Evolutionary conservation across 805 yeast species (phyloP), one percentile per base, ranked within the genome.

Genomic region (Wickerhamomyces silvicola): DNA sequence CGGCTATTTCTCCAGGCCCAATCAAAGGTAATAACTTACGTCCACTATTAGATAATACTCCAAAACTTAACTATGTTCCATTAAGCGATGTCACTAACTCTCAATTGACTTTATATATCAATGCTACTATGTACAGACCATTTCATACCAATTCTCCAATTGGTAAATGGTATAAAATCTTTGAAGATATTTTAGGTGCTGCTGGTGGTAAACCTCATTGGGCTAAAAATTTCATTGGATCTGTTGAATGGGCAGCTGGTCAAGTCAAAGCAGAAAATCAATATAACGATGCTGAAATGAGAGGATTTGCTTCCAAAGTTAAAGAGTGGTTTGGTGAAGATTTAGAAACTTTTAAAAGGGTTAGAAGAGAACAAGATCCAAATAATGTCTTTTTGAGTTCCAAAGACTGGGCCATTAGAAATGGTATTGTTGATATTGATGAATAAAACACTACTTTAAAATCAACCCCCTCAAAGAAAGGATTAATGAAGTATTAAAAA

Each of bases 101-200:
- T 29, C 94, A 85, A 57, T 67, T 90, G 46, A 83, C 96, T 0
- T 55, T 90, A 38, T 87, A 82, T 60, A 70, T 90, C 48, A 92
- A 90, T 54, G 96, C 96, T 7, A 90, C 97, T 2, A 83, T 90
- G 77, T 90, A 88, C 58, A 72, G 97, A 57, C 98, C 98, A n/a
- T 90, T 90, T 59, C 70, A 72, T 22, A 70, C 73, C 35, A 71
- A 78, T 48, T 79, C 87, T 9, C 79, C 82, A 27, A 76, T 86
- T 22, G 75, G 73, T 28, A 69, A 75, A 43, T 90, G 97, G 96
- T 90, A 72, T 59, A 70, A 71, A 30, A 64, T 68, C n/a, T 90
- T 90, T 57, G 98, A 90, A 59, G 72, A 73, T 32, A 72, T 85
- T 2, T 65, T 88, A 68, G 69, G 68, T 31, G 76, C 74, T 18